Evolutionary conservation across 2,329 filamentous ascomycete species (phyloP).

Genomic region (Zasmidium citrigriseum): DNA sequence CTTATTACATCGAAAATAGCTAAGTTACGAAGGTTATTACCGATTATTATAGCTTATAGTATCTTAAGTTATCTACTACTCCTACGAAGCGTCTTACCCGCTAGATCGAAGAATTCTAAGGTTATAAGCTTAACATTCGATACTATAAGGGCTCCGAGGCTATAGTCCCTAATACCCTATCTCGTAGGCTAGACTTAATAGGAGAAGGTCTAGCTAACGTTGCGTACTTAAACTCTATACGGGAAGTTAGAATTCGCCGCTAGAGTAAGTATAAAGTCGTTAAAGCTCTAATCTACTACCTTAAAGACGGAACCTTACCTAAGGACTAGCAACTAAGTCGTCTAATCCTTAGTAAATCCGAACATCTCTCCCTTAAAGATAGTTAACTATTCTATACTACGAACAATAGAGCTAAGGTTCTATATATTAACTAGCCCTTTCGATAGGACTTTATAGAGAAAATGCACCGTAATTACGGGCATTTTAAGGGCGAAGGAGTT

Average conservation of each 20-base stretch:
- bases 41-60: slow-evolving; percentile 5
- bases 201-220: background rate
- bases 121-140: background rate
- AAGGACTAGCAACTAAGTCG: background rate
- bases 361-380: too few species aligned
- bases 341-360: too few species aligned
- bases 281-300: background rate
- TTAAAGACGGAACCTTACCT: too few species aligned
- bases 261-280: too few species aligned
- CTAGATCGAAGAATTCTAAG: background rate
- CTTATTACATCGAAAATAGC: background rate
- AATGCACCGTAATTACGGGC: background rate
- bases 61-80: background rate
- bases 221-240: too few species aligned
- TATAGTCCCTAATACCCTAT: background rate
- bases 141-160: background rate
- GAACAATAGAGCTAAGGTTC: too few species aligned
- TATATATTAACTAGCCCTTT: too few species aligned
- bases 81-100: background rate
- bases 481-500: background rate
- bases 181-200: background rate
- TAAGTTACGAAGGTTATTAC: background rate
- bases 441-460: too few species aligned
- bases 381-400: too few species aligned
- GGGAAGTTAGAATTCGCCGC: background rate